Conservation (phyloP, 2,329 filamentous ascomycete species). For the Diaporthe sp. region DNA sequence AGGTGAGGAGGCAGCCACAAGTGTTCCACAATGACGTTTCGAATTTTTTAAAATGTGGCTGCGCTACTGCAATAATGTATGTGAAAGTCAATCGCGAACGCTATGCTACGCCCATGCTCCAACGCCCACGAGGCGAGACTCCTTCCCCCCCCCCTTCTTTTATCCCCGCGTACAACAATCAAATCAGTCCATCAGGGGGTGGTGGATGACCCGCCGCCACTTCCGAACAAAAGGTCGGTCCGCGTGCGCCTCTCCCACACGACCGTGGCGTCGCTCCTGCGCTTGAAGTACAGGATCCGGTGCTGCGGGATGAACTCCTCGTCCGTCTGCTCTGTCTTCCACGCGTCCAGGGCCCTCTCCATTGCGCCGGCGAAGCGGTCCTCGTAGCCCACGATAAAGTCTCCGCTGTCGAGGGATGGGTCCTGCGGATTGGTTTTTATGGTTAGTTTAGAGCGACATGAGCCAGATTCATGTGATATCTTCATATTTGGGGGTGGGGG, state of each 20-base stretch:
- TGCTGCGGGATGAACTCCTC: slow-evolving; percentile 76
- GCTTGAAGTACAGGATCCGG: slow-evolving; percentile 70
- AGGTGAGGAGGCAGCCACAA: no score
- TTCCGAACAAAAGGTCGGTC: slow-evolving; percentile 67
- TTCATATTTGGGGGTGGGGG: not conserved
- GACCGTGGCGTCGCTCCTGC: slow-evolving; percentile 58
- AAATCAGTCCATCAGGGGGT: not conserved
- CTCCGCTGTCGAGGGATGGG: slow-evolving; percentile 55
- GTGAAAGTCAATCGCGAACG: not conserved
- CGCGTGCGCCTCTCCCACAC: slow-evolving; percentile 68
- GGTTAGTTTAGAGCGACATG: not conserved
- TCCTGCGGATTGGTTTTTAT: not conserved
- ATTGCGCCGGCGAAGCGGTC: slow-evolving; percentile 67
- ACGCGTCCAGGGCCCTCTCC: slow-evolving; percentile 64
- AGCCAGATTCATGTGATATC: not conserved
- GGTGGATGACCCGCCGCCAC: slow-evolving; percentile 44
- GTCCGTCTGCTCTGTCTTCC: slow-evolving; percentile 71
- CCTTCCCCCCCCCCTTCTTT: not conserved
- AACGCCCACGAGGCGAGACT: not conserved
- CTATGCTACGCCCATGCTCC: not conserved
- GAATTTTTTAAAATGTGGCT: no score
- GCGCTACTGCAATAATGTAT: no score
- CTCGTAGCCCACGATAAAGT: slow-evolving; percentile 70
- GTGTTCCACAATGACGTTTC: no score
- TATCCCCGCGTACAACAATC: not conserved